These are phyloP conservation scores for Medakamo hakoo DNA, from an alignment of 139 green algal species.

Conservation along the genomic window DNA sequence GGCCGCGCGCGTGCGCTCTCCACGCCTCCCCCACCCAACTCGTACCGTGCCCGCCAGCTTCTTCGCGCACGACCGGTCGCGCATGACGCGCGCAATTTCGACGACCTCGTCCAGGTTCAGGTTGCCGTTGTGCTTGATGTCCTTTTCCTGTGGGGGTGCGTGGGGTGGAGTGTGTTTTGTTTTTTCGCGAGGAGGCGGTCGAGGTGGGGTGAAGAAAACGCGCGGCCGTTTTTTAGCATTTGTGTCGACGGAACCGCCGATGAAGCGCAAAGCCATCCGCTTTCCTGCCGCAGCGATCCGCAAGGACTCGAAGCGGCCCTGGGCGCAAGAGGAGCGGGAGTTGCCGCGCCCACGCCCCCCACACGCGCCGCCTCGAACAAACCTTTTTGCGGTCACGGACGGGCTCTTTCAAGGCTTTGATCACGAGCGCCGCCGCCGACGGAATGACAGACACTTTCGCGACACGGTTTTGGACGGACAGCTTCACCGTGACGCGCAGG, in stretches of 20 bases:
- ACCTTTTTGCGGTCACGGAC: constrained; percentile 89
- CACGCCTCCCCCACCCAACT: no score
- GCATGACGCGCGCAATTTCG: constrained; percentile 92
- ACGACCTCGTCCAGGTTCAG: constrained; percentile 86
- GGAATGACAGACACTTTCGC: constrained; percentile 95
- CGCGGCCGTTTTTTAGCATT: no score
- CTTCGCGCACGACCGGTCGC: constrained; percentile 75
- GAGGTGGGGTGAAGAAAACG: no score
- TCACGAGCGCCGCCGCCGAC: constrained; percentile 85
- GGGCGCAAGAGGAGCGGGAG: no score
- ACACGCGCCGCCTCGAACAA: not conserved
- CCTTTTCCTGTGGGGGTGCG: constrained; percentile 97
- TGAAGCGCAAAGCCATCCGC: no score
- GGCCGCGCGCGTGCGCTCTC: no score
- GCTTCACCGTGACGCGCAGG: constrained; percentile 94
- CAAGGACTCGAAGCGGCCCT: no score
- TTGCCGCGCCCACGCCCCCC: not conserved
- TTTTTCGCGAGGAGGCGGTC: no score
- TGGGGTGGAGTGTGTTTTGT: not conserved
- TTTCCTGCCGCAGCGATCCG: no score
- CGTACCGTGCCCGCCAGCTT: constrained; percentile 67
- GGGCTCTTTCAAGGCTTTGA: constrained; percentile 98
- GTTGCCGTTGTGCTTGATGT: constrained; percentile 96
- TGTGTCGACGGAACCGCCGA: no score
- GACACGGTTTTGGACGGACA: constrained; percentile 96